phyloP scores from a whole-genome alignment of 495 filamentous ascomycete species.

The Penicillium flavigenum region DNA sequence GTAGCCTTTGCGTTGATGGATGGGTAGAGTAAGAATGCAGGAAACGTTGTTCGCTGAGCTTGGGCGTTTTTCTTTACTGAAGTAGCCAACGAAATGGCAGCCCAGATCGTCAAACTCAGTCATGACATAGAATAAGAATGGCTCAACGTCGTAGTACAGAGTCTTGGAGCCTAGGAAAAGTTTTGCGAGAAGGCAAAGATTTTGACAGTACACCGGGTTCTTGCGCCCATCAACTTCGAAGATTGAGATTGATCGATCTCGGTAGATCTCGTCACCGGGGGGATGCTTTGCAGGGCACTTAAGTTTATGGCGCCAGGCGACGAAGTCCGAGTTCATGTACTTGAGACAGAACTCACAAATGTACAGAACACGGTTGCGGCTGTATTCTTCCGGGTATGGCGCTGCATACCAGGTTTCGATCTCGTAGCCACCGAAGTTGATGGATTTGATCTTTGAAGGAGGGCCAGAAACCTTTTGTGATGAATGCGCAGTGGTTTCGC shows the following conservation, averaged over 20 bases:
- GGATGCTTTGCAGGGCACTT: constrained; percentile 97
- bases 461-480: constrained; percentile 76
- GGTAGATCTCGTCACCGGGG: constrained; percentile 96
- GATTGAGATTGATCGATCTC: constrained; percentile 88
- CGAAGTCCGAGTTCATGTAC: constrained; percentile 98
- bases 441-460: constrained; percentile 95
- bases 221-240: constrained; percentile 98
- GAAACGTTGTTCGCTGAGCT: constrained; percentile 95
- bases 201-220: constrained; percentile 96
- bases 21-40: constrained; percentile 92
- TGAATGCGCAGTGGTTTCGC: constrained; percentile 48
- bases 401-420: constrained; percentile 99
- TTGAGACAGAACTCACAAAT: constrained; percentile 99
- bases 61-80: constrained; percentile 97
- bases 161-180: constrained; percentile 97
- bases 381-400: constrained; percentile 97
- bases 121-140: constrained; percentile 98
- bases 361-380: constrained; percentile 88
- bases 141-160: constrained; percentile 97
- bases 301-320: constrained; percentile 95
- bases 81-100: constrained; percentile 98
- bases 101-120: constrained; percentile 91
- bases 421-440: constrained; percentile 94
- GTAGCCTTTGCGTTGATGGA: constrained; percentile 95
- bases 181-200: constrained; percentile 92